phyloP scores from a whole-genome alignment of 495 filamentous ascomycete species.

The Opeltia flavorubescens region DNA sequence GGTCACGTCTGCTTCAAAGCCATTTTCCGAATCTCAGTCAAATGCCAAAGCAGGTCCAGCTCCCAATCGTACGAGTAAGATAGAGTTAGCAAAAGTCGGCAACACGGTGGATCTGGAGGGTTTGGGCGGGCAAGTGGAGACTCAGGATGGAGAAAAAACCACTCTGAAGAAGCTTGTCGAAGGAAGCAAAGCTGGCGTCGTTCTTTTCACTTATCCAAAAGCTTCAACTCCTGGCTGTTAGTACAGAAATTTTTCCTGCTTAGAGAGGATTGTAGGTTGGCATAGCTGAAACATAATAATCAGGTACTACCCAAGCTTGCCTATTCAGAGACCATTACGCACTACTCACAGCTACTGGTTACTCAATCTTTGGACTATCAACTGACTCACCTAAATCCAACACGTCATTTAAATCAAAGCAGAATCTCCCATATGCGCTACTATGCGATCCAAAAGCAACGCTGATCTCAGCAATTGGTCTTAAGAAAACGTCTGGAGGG shows the following conservation, averaged over 20 bases:
- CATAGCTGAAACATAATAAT: too few species aligned
- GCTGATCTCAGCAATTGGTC: conserved; percentile 59
- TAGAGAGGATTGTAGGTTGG: not conserved
- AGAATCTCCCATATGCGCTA: conserved; percentile 75
- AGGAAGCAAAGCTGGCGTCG: conserved; percentile 70
- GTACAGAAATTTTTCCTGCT: conserved; percentile 21
- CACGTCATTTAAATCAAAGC: conserved; percentile 77
- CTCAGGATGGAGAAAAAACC: conserved; percentile 64
- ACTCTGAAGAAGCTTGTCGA: conserved; percentile 66
- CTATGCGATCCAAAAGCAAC: conserved; percentile 65
- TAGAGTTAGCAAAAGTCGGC: conserved; percentile 22
- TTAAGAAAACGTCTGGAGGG: conserved; percentile 64
- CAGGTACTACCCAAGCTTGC: conserved; percentile 87
- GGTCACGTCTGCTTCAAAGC: conserved; percentile 23
- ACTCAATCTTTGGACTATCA: conserved; percentile 79
- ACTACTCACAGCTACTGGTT: conserved; percentile 63
- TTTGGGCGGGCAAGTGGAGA: conserved; percentile 76
- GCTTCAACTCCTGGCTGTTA: conserved; percentile 92
- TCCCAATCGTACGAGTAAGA: conserved; percentile 22
- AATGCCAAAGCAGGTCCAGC: conserved; percentile 32
- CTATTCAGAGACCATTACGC: conserved; percentile 74
- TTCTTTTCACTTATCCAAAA: conserved; percentile 91
- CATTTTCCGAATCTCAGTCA: too few species aligned
- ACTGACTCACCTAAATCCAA: conserved; percentile 79
- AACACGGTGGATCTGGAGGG: conserved; percentile 47